Evolutionary conservation across 176 grass and related monocot genomes (phyloP), one percentile per base, ranked within the genome.

Genomic region (Triticum timopheevii): DNA sequence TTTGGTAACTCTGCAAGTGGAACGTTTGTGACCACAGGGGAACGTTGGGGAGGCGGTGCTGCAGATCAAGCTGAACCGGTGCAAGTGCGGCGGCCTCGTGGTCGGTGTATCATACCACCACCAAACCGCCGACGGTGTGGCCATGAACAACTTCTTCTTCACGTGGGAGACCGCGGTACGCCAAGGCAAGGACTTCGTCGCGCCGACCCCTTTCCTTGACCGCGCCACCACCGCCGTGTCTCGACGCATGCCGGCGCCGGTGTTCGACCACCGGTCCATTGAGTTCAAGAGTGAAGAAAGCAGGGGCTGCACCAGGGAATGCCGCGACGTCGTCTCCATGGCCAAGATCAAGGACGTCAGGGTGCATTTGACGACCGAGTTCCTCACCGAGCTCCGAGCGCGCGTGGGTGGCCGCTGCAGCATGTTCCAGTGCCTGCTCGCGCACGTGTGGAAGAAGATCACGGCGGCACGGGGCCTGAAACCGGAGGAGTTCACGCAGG

Each of bases 81-180:
- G 58, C 87, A 63, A 8, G 31, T 89, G 87, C 77, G 77, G 87
- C 66, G 87, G 87, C 25, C 59, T 83, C 24, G 72, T 83, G 72
- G 50, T 81, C 30, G 86, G 30, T 31, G 25, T 65, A 24, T 70
- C 50, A 4, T 3, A 4, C 16, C 72, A 83, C 61, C 86, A 88
- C 63, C 42, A 65, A 0, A 34, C 78, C 13, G 62, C 44, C 44
- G 86, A 88, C 62, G 86, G 86, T n/a, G 62, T 78, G 61, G 44
- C 86, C 31, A 83, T 49, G 72, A 83, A 63, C 71, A 31, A 12
- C 31, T 68, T 83, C 71, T 58, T 40, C 47, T 1, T 58, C 13
- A 49, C 72, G 16, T 88, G 86, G 86, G 86, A 61, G 10, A 13
- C 10, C 20, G 7, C 66, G 2, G 70, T 52, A n/a, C 20, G 56